Evolutionary conservation across 2,329 filamentous ascomycete genomes (phyloP).

Genomic region (Arthrinium puccinioides): DNA sequence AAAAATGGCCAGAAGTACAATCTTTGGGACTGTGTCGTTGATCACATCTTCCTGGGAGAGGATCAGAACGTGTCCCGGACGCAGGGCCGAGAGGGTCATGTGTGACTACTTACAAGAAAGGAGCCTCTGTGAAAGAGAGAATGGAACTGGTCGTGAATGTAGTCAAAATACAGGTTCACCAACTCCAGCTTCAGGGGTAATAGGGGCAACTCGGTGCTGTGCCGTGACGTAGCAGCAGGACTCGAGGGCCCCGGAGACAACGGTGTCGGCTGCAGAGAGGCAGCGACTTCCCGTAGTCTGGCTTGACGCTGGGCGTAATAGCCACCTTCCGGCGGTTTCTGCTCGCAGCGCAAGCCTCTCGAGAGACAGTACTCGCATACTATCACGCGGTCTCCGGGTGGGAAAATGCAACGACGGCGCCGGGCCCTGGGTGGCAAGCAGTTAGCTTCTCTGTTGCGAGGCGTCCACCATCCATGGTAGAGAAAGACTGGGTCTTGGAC

Average conservation of each 20-base stretch:
- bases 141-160: conserved; percentile 26
- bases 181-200: conserved; percentile 10
- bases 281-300: conserved; percentile 1
- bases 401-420: conserved; percentile 4
- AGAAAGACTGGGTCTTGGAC: too few relatives aligned
- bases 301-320: conserved; percentile 5
- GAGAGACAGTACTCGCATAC: conserved; percentile 7
- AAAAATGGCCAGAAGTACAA: conserved; percentile 18
- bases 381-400: not conserved
- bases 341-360: conserved; percentile 4
- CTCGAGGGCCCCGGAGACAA: not conserved
- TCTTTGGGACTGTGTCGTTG: conserved; percentile 11
- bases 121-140: conserved; percentile 23
- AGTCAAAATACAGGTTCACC: conserved; percentile 24
- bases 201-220: conserved; percentile 1
- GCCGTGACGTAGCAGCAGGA: not conserved
- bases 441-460: conserved; percentile 2
- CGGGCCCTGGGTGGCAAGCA: conserved; percentile 2
- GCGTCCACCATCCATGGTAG: too few relatives aligned
- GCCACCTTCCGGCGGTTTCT: conserved; percentile 5
- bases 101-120: too few relatives aligned
- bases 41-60: conserved; percentile 16
- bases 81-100: too few relatives aligned
- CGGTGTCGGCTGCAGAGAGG: too few relatives aligned
- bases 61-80: too few relatives aligned